Base-by-base conservation (phyloP, 371 early-diverging fungal genomes). In the Polyrhizophydium stewartii region DNA sequence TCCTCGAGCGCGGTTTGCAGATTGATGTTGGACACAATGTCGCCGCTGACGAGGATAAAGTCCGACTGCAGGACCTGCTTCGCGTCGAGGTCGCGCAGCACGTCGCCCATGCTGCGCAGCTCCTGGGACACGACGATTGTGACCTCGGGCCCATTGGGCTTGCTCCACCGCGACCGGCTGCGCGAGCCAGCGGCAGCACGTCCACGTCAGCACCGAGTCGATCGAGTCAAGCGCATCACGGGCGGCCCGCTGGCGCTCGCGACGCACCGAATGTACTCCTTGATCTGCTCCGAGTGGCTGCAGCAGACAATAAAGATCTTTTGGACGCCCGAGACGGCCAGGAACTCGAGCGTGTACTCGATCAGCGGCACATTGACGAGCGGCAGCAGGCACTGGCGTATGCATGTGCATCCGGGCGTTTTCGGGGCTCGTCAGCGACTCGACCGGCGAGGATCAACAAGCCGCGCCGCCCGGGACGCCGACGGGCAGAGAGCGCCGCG, bases 361-460 rank as follows among this genome's bases (percentile, higher is more conserved):
- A 97, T 89, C 64, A 96, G 72, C 0, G 98, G 98, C 24, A 94
- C 87, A 69, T 96, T 96, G 78, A 90, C 90, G 27, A 97, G 79
- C 35, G 95, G 96, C 68, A 96, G 76, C 60, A 97, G 80, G 68
- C 96, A 94, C 89, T 94, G 59, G 22, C 38, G 16, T 37, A 37
- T 37, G 38, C 10, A 37, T 10, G 38, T 16, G 38, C 10, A 37
- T 37, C 10, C 38, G n/a, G n/a, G n/a, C n/a, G n/a, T n/a, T 10
- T 37, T 37, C 38, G 16, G 16, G 7, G 38, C 7, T 37, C 38
- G 10, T 16, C 10, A 37, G 38, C 10, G 16, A 37, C 46, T 43
- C 7, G 55, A 35, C n/a, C n/a, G n/a, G n/a, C n/a, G n/a, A n/a
- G n/a, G n/a, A n/a, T n/a, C n/a, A n/a, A n/a, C n/a, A n/a, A n/a